phyloP scores from a whole-genome alignment of 2,329 filamentous ascomycete species.

The Coniochaeta pulveracea region DNA sequence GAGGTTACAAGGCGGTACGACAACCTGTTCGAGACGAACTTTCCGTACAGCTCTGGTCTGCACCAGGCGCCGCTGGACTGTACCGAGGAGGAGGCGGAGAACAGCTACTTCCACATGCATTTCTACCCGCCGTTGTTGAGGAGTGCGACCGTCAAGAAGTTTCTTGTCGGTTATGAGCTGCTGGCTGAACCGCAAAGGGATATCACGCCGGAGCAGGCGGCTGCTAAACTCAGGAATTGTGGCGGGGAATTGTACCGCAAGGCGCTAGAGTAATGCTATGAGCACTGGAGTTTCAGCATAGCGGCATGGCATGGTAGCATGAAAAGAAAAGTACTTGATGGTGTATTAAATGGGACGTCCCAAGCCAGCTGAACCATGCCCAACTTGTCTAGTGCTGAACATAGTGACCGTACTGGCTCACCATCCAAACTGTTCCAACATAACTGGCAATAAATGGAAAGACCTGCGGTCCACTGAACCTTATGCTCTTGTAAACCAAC shows the following conservation, averaged over 20 bases:
- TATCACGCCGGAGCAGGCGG: slow-evolving; percentile 94
- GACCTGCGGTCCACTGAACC: slow-evolving; percentile 43
- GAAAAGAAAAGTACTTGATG: too few relatives aligned
- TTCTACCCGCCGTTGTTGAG: slow-evolving; percentile 92
- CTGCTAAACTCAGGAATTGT: slow-evolving; percentile 62
- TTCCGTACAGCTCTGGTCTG: slow-evolving; percentile 95
- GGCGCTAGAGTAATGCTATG: slow-evolving; percentile 23
- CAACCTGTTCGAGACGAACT: slow-evolving; percentile 92
- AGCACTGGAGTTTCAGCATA: too few relatives aligned
- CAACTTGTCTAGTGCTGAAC: slow-evolving; percentile 35
- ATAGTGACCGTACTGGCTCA: slow-evolving; percentile 58
- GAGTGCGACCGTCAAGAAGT: slow-evolving; percentile 90
- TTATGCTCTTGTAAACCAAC: slow-evolving; percentile 65
- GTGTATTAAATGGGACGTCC: too few relatives aligned
- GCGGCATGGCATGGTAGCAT: too few relatives aligned
- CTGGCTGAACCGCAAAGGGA: slow-evolving; percentile 97
- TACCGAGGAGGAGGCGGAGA: slow-evolving; percentile 70
- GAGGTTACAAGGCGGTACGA: slow-evolving; percentile 89
- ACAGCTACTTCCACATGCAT: slow-evolving; percentile 89
- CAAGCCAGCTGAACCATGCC: too few relatives aligned
- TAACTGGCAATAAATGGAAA: slow-evolving; percentile 40
- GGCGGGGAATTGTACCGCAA: slow-evolving; percentile 79
- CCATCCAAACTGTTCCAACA: slow-evolving; percentile 47
- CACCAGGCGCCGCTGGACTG: slow-evolving; percentile 88
- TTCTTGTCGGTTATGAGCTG: slow-evolving; percentile 91